Percentiles rank a stretch among this genome's conserved stretches.
Evolutionary conservation across 345 rosid species (phyloP).

Genomic region (Excoecaria agallocha): DNA sequence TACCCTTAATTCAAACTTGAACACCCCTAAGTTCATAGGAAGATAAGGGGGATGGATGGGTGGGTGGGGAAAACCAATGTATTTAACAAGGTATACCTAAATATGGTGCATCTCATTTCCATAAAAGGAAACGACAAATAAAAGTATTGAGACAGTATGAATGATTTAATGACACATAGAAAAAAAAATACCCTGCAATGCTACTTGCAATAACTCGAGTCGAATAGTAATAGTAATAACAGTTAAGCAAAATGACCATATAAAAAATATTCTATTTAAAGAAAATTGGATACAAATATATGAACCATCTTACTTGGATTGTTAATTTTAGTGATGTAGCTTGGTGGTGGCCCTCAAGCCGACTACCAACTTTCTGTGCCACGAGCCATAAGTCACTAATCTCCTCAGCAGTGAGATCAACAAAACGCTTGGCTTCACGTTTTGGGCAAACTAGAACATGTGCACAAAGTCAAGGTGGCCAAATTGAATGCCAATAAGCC

Average conservation of each 20-base stretch:
- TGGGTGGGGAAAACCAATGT: no score
- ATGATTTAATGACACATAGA: neutral
- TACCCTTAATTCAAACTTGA: no score
- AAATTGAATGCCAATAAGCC: conserved; percentile 36
- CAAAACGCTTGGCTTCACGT: conserved; percentile 83
- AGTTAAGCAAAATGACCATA: neutral
- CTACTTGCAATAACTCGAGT: neutral
- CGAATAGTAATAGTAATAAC: neutral
- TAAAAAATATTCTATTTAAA: neutral
- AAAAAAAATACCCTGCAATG: neutral
- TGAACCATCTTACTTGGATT: conserved; percentile 55
- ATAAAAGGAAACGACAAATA: neutral
- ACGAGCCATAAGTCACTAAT: conserved; percentile 72
- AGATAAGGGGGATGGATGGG: no score
- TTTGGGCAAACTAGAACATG: conserved; percentile 89
- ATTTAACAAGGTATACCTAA: no score
- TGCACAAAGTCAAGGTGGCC: conserved; percentile 50
- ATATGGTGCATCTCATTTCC: neutral
- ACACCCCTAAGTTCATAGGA: no score
- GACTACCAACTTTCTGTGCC: conserved; percentile 70
- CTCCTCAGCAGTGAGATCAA: conserved; percentile 82
- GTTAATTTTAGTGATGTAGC: conserved; percentile 79
- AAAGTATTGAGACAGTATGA: neutral
- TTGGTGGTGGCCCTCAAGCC: conserved; percentile 66
- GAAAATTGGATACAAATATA: neutral